These are phyloP conservation scores for Diaporthe longicolla DNA, from an alignment of 2,329 filamentous ascomycete species.

Conservation along the genomic window DNA sequence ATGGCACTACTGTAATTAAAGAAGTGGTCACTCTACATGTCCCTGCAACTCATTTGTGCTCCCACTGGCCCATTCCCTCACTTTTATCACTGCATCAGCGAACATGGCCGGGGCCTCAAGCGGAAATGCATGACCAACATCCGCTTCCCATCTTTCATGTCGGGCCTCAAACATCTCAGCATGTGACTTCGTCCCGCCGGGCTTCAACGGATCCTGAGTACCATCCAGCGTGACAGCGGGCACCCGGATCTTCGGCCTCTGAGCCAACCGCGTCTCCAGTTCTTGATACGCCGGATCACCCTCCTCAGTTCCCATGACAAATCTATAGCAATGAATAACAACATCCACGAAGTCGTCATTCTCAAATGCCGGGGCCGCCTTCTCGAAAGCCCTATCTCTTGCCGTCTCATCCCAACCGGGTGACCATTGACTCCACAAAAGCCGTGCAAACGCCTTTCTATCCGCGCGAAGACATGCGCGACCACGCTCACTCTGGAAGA, in stretches of 20 bases:
- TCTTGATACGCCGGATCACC: background rate
- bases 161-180: background rate
- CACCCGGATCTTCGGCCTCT: constrained; percentile 5
- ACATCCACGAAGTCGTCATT: background rate
- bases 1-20: too few relatives aligned
- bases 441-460: background rate
- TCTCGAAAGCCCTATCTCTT: background rate
- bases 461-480: background rate
- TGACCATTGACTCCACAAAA: constrained; percentile 13
- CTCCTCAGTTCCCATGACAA: background rate
- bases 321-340: background rate
- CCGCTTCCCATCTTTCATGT: background rate
- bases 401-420: background rate
- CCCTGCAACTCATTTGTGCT: too few relatives aligned
- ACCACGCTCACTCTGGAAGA: constrained; percentile 9
- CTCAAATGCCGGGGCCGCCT: background rate
- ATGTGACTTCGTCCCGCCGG: constrained; percentile 1
- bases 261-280: background rate
- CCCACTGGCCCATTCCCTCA: background rate
- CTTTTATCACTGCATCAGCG: constrained; percentile 1
- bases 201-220: background rate
- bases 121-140: background rate
- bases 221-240: background rate
- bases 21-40: too few relatives aligned
- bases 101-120: background rate